A percentile compares a stretch with the other conserved stretches of the same genome.
Conservation (phyloP, 805 yeast genomes). For the Wickerhamiella cacticola region DNA sequence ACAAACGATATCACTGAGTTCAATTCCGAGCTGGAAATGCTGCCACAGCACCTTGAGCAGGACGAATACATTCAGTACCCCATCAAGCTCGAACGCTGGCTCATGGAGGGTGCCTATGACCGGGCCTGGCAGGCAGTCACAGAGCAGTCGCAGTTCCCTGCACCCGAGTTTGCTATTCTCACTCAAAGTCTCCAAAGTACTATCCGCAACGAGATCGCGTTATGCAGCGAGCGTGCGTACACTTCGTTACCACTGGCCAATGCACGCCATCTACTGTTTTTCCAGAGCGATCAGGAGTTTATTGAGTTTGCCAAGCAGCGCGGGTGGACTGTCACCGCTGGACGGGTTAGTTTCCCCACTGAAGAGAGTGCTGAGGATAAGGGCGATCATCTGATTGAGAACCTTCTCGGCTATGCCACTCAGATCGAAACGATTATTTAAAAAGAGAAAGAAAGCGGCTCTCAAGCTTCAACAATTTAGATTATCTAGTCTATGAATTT, state of each 20-base stretch:
- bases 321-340: constrained; percentile 49
- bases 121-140: constrained; percentile 72
- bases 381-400: constrained; percentile 42
- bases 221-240: constrained; percentile 71
- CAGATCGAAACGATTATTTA: constrained; percentile 86
- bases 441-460: neutral
- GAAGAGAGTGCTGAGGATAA: constrained; percentile 31
- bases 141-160: constrained; percentile 37
- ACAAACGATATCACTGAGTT: constrained; percentile 77
- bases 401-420: constrained; percentile 74
- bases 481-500: neutral
- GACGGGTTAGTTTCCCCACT: constrained; percentile 29
- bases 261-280: constrained; percentile 68
- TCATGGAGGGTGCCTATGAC: constrained; percentile 94
- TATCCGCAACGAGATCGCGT: constrained; percentile 74
- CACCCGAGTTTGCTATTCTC: constrained; percentile 68
- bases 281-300: constrained; percentile 45
- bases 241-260: constrained; percentile 64
- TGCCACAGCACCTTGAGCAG: constrained; percentile 46
- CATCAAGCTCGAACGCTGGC: constrained; percentile 77
- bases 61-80: constrained; percentile 74
- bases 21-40: constrained; percentile 75
- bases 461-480: no score
- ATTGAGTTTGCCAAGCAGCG: constrained; percentile 40
- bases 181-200: constrained; percentile 64